phyloP scores from a whole-genome alignment of 768 basidiomycete genomes.

The Suillus subaureus region DNA sequence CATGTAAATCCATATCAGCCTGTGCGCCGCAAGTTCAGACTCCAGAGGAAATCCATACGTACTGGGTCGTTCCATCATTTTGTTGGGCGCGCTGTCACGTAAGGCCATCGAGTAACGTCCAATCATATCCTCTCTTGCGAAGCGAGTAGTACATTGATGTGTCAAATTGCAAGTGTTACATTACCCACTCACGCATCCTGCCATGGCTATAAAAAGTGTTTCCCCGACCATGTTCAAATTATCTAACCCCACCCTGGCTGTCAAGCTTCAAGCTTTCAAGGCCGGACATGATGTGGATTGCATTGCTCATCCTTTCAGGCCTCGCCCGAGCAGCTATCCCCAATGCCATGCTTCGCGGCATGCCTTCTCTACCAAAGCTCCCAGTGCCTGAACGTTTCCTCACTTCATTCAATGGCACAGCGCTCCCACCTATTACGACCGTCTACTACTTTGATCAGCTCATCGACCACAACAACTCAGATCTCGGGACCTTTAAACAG shows the following conservation, averaged over 20 bases:
- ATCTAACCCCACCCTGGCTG: slow-evolving; percentile 22
- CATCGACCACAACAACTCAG: slow-evolving; percentile 52
- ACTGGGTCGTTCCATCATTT: not conserved
- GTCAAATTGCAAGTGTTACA: slow-evolving; percentile 2
- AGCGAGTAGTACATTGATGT: not conserved
- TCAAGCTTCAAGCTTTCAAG: slow-evolving; percentile 29
- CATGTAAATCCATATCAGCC: not conserved
- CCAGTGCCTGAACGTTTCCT: slow-evolving; percentile 12
- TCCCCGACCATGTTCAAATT: slow-evolving; percentile 25
- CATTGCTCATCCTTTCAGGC: not conserved
- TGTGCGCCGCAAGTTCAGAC: not conserved
- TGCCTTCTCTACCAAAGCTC: slow-evolving; percentile 18
- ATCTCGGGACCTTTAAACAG: slow-evolving; percentile 72
- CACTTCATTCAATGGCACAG: slow-evolving; percentile 28
- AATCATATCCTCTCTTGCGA: not conserved
- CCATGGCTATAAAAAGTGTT: slow-evolving; percentile 8
- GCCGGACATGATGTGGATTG: not conserved
- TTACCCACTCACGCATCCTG: slow-evolving; percentile 31
- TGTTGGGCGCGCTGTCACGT: not conserved
- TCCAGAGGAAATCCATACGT: not conserved
- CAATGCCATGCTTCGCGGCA: slow-evolving; percentile 23
- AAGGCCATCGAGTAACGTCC: not conserved
- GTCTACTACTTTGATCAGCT: slow-evolving; percentile 34
- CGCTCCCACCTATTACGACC: slow-evolving; percentile 26
- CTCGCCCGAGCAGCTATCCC: slow-evolving; percentile 23